Evolutionary conservation across 2,329 filamentous ascomycete genomes (phyloP).

Genomic region (Trichoderma aggressivum): DNA sequence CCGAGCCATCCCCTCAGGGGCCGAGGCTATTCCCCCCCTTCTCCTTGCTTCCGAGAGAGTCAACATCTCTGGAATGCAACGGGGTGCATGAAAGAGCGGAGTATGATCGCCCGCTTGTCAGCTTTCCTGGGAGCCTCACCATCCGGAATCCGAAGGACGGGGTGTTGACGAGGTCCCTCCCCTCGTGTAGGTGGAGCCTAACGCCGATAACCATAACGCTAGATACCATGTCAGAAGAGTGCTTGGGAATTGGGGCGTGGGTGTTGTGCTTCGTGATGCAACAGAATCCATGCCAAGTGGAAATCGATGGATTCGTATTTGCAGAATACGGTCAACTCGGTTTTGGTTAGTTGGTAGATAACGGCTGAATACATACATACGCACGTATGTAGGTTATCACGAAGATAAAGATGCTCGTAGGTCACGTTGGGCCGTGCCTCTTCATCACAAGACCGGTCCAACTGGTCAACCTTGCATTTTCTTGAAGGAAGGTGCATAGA

Average conservation of each 20-base stretch:
- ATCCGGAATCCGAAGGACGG: slow-evolving; percentile 1
- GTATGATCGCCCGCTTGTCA: slow-evolving; percentile 6
- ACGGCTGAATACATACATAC: not conserved
- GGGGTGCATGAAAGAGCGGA: slow-evolving; percentile 7
- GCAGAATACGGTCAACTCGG: not conserved
- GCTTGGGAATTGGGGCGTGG: not conserved
- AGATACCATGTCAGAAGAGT: not conserved
- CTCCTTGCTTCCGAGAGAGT: not conserved
- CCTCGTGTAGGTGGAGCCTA: not conserved
- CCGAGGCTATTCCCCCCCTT: not conserved
- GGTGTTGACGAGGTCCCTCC: not conserved
- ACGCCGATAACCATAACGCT: not conserved
- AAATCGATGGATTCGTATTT: not conserved
- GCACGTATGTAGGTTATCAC: not conserved
- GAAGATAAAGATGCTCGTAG: not conserved
- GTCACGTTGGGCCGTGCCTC: not conserved
- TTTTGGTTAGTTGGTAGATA: not conserved
- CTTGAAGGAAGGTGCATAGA: not conserved
- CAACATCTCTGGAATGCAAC: not conserved
- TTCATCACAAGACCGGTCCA: not conserved
- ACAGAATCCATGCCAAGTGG: not conserved
- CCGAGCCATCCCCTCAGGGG: not conserved
- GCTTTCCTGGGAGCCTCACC: slow-evolving; percentile 4
- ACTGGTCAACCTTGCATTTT: not conserved
- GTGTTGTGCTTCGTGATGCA: not conserved